These are phyloP conservation scores for Poterioochromonas sp. DNA, from an alignment of 352 stramenopile species.

Conservation along the genomic window DNA sequence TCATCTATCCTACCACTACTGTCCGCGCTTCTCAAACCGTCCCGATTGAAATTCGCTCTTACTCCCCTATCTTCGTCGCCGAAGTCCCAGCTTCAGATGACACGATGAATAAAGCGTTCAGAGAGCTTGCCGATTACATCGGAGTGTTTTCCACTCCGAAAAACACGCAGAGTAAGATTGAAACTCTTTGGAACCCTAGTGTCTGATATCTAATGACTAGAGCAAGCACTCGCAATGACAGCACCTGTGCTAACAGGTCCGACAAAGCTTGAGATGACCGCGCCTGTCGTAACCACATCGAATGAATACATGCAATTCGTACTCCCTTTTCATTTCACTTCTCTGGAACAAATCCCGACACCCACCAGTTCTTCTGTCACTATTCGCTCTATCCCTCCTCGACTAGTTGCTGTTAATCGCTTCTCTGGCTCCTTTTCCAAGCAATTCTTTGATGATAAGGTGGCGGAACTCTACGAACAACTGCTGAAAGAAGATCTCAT, in stretches of 20 bases:
- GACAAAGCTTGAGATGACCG: background rate
- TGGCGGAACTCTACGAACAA: constrained; percentile 1
- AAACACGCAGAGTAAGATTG: constrained; percentile 3
- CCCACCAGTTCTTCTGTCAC: constrained; percentile 2
- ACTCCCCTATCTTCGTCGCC: constrained; percentile 4
- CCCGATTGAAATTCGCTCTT: constrained; percentile 20
- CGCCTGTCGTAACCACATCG: constrained; percentile 8
- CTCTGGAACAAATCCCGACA: background rate
- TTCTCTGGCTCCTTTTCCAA: background rate
- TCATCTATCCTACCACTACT: too few relatives aligned
- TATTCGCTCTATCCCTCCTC: background rate
- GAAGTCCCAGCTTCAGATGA: background rate
- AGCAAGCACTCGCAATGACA: constrained; percentile 21
- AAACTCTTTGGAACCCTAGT: background rate
- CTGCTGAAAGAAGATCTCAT: background rate
- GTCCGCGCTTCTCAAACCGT: too few relatives aligned
- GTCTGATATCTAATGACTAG: background rate
- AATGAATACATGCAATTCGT: constrained; percentile 24
- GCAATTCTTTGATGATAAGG: background rate
- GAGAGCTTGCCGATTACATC: constrained; percentile 11
- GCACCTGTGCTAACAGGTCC: constrained; percentile 4
- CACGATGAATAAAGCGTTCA: constrained; percentile 6
- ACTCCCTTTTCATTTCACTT: background rate
- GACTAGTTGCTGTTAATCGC: constrained; percentile 1
- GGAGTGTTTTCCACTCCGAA: constrained; percentile 13